A percentile compares a stretch with the other conserved stretches of the same genome.
Conservation (phyloP, 257 asterid species). For the Penstemon barbatus region DNA sequence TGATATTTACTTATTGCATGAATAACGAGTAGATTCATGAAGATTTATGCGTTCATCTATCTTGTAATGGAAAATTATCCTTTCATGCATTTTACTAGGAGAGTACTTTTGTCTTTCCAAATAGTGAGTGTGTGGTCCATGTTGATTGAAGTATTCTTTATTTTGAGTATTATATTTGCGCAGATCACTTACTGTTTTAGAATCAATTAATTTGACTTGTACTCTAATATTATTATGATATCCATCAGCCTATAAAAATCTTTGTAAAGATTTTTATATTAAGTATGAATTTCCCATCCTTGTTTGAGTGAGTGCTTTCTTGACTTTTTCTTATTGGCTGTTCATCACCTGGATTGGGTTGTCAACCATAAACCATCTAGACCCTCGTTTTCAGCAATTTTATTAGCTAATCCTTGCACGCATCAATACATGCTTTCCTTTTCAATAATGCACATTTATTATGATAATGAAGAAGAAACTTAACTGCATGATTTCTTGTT, state of each 20-base stretch:
- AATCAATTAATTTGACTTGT: neutral
- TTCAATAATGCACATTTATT: neutral
- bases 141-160: neutral
- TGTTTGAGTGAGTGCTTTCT: neutral
- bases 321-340: neutral
- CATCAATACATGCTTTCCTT: neutral
- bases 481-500: too few relatives aligned
- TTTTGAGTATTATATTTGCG: conserved; percentile 6
- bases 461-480: conserved; percentile 4
- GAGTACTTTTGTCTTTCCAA: neutral
- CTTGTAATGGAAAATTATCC: neutral
- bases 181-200: neutral
- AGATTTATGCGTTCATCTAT: conserved; percentile 10
- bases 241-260: neutral
- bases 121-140: neutral
- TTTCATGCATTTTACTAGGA: conserved; percentile 1
- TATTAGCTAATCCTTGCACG: too few relatives aligned
- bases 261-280: neutral
- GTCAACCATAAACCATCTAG: conserved; percentile 1
- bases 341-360: neutral
- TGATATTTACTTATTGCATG: conserved; percentile 14
- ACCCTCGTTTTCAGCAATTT: neutral
- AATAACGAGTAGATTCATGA: conserved; percentile 19
- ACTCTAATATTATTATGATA: too few relatives aligned
- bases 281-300: neutral